Percentiles rank a stretch among this genome's conserved stretches.
Evolutionary conservation across 257 asterid genomes (phyloP).

Genomic region (Ligustrum vulgare): DNA sequence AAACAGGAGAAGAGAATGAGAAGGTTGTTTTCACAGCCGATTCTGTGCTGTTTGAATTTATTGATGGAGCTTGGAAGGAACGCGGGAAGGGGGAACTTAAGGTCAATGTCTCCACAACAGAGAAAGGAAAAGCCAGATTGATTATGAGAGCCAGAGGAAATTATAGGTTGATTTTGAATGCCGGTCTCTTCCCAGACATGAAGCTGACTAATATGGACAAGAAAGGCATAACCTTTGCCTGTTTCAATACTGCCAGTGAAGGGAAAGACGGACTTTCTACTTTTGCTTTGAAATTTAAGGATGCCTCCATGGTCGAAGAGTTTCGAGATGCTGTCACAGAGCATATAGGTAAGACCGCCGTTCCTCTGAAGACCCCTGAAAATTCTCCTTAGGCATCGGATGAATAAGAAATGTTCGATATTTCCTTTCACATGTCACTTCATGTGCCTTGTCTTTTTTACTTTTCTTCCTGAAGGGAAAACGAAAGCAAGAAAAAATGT

Average conservation of each 20-base stretch:
- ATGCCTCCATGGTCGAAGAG: slow-evolving; percentile 63
- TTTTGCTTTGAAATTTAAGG: slow-evolving; percentile 83
- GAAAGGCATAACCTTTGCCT: slow-evolving; percentile 86
- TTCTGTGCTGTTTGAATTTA: slow-evolving; percentile 68
- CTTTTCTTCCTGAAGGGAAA: neutral
- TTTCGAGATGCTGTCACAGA: slow-evolving; percentile 58
- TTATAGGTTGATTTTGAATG: slow-evolving; percentile 78
- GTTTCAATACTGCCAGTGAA: slow-evolving; percentile 71
- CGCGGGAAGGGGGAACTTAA: slow-evolving; percentile 92
- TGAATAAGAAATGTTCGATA: slow-evolving; percentile 25
- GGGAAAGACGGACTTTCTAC: slow-evolving; percentile 75
- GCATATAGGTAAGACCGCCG: slow-evolving; percentile 43
- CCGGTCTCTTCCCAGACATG: slow-evolving; percentile 87
- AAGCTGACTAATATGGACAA: slow-evolving; percentile 89
- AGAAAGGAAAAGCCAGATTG: slow-evolving; percentile 69
- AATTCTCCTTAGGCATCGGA: slow-evolving; percentile 67
- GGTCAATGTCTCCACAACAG: slow-evolving; percentile 62
- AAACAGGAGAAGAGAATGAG: slow-evolving; percentile 84
- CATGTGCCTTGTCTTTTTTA: neutral
- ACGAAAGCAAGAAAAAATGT: neutral
- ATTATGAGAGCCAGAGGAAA: slow-evolving; percentile 85
- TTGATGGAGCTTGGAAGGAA: slow-evolving; percentile 82
- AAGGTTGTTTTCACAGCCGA: slow-evolving; percentile 64
- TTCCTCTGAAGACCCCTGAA: slow-evolving; percentile 64
- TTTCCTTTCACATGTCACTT: neutral